Conservation (phyloP, 768 basidiomycete species). For the Xerocomus spinulosus region DNA sequence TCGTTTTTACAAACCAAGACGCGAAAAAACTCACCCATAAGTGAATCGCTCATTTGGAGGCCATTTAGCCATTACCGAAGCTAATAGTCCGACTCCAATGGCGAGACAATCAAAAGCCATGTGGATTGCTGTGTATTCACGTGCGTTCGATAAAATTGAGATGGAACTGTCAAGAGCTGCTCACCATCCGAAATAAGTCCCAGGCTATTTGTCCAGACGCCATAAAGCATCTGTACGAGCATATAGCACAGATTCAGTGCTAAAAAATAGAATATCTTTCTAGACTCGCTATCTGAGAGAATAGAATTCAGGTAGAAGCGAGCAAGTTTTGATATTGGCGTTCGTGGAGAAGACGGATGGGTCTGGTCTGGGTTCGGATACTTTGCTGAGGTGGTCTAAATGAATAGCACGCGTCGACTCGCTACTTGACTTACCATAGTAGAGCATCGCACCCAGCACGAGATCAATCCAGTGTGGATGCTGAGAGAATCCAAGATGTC, state of each 20-base stretch:
- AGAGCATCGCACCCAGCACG: conserved; percentile 52
- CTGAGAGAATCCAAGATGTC: conserved; percentile 61
- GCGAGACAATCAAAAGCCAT: conserved; percentile 99
- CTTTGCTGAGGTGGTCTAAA: conserved; percentile 38
- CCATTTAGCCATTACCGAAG: conserved; percentile 98
- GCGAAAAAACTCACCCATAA: conserved; percentile 64
- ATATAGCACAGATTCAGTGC: conserved; percentile 93
- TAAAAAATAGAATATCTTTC: conserved; percentile 96
- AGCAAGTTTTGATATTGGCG: conserved; percentile 50
- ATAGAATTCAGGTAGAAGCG: conserved; percentile 85
- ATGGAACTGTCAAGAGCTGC: conserved; percentile 15
- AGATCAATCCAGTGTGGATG: conserved; percentile 56
- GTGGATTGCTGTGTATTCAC: conserved; percentile 73
- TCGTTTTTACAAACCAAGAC: not conserved
- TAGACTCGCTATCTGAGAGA: conserved; percentile 84
- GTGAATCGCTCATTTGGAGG: conserved; percentile 91
- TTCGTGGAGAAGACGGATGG: conserved; percentile 41
- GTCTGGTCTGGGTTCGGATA: conserved; percentile 45
- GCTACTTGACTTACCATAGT: conserved; percentile 48
- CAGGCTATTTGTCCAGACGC: conserved; percentile 95
- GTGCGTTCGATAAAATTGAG: conserved; percentile 2
- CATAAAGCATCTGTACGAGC: conserved; percentile 95
- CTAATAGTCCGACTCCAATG: conserved; percentile 90
- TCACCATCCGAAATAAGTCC: conserved; percentile 95
- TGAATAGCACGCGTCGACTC: conserved; percentile 6